Conservation (phyloP, 176 grass and related monocot genomes). For the Hordeum marinum region DNA sequence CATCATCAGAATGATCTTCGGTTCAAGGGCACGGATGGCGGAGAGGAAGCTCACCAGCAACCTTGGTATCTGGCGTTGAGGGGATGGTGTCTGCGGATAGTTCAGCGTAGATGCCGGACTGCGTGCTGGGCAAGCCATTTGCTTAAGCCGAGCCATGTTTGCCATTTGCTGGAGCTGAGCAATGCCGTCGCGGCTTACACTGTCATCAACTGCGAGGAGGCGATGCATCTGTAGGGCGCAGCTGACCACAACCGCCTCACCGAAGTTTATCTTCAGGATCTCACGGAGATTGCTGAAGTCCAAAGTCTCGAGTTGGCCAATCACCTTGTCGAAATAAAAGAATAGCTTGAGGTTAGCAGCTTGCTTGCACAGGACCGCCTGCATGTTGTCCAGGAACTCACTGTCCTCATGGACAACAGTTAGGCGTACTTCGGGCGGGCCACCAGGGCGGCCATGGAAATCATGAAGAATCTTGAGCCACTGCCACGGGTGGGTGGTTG, state of each 20-base stretch:
- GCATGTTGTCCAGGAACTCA: conserved; percentile 23
- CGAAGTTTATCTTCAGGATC: conserved; percentile 25
- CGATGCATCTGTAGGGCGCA: conserved; percentile 27
- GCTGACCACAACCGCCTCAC: conserved; percentile 20
- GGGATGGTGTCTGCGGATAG: conserved; percentile 14
- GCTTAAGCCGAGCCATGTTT: not conserved
- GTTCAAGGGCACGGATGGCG: conserved; percentile 18
- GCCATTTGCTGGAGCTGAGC: conserved; percentile 30
- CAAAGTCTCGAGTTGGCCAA: conserved; percentile 40
- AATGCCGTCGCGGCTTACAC: not conserved
- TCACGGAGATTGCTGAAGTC: conserved; percentile 35
- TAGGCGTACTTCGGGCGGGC: conserved; percentile 29
- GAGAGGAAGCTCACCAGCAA: conserved; percentile 20
- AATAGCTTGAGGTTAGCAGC: conserved; percentile 25
- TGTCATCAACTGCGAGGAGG: conserved; percentile 28
- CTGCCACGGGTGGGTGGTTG: conserved; percentile 39
- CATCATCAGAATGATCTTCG: conserved; percentile 36
- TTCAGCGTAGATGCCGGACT: conserved; percentile 27
- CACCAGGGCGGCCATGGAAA: conserved; percentile 23
- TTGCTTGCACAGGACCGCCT: conserved; percentile 16
- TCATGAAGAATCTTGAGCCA: conserved; percentile 41
- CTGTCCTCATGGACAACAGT: conserved; percentile 36
- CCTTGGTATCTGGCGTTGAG: conserved; percentile 4
- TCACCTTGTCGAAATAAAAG: conserved; percentile 37
- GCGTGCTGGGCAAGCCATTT: conserved; percentile 12